Evolutionary conservation across 2,329 filamentous ascomycete species (phyloP).

Genomic region (Beauveria sp.): DNA sequence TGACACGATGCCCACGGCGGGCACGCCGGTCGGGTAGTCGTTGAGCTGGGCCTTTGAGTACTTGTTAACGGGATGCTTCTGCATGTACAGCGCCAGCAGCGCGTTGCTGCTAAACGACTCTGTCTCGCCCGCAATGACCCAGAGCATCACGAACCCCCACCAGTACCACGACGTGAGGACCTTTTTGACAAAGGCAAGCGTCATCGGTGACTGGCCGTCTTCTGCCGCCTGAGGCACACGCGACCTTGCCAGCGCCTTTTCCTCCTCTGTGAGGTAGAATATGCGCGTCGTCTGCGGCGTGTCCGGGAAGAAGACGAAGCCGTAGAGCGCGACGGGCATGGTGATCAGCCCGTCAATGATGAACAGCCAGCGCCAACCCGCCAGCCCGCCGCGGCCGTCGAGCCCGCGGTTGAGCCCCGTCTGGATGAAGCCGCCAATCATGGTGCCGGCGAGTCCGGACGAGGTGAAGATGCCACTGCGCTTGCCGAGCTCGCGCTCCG

Average conservation of each 20-base stretch:
- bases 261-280: slow-evolving; percentile 36
- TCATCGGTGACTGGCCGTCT: slow-evolving; percentile 36
- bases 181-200: slow-evolving; percentile 41
- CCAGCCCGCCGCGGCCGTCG: slow-evolving; percentile 43
- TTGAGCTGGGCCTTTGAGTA: slow-evolving; percentile 45
- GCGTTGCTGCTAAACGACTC: slow-evolving; percentile 63
- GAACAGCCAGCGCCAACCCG: slow-evolving; percentile 63
- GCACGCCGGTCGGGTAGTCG: slow-evolving; percentile 49
- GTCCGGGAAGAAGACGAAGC: slow-evolving; percentile 29
- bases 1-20: slow-evolving; percentile 48
- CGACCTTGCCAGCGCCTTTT: slow-evolving; percentile 33
- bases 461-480: slow-evolving; percentile 56
- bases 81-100: slow-evolving; percentile 44
- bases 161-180: slow-evolving; percentile 55
- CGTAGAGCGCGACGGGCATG: slow-evolving; percentile 27
- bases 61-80: slow-evolving; percentile 34
- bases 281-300: slow-evolving; percentile 40
- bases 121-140: slow-evolving; percentile 64
- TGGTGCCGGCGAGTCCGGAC: slow-evolving; percentile 49
- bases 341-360: slow-evolving; percentile 56
- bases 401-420: slow-evolving; percentile 49
- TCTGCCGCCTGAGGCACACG: slow-evolving; percentile 29
- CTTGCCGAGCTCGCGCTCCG: slow-evolving; percentile 52
- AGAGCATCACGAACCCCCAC: slow-evolving; percentile 59
- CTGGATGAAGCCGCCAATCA: slow-evolving; percentile 47